Conservation (phyloP, 208 protist species). For the Trypanosoma lewisi region DNA sequence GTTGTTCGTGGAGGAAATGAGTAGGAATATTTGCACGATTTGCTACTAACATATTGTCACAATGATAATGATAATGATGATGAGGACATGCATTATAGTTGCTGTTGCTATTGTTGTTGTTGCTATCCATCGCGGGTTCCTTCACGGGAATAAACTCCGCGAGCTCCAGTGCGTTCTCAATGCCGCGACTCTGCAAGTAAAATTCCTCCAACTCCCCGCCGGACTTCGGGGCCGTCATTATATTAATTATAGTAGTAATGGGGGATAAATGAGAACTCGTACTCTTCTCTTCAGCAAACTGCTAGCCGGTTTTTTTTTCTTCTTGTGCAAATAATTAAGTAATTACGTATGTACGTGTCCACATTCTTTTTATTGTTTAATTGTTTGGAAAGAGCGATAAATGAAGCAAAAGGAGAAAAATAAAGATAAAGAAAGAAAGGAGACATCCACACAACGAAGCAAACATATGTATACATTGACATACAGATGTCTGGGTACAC, state of each 20-base stretch:
- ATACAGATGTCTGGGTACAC: not conserved
- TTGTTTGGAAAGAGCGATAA: slow-evolving; percentile 6
- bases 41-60: not conserved
- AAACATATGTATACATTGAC: not conserved
- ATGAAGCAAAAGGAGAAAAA: slow-evolving; percentile 16
- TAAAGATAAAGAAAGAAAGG: slow-evolving; percentile 22
- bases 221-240: not conserved
- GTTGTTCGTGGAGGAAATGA: not conserved
- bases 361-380: not conserved
- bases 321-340: slow-evolving; percentile 5
- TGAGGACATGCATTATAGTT: not conserved
- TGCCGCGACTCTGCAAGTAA: not conserved
- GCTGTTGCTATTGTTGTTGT: not conserved
- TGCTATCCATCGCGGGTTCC: not conserved
- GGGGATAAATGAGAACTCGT: slow-evolving; percentile 8
- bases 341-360: no score
- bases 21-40: not conserved
- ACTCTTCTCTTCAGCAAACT: no score
- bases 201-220: no score
- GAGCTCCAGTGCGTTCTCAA: not conserved
- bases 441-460: not conserved
- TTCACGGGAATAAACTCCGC: slow-evolving; percentile 18
- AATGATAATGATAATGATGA: not conserved
- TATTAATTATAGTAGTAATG: not conserved
- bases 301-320: no score